phyloP scores from a whole-genome alignment of 129 eudicot genomes.

The Centaurea solstitialis region DNA sequence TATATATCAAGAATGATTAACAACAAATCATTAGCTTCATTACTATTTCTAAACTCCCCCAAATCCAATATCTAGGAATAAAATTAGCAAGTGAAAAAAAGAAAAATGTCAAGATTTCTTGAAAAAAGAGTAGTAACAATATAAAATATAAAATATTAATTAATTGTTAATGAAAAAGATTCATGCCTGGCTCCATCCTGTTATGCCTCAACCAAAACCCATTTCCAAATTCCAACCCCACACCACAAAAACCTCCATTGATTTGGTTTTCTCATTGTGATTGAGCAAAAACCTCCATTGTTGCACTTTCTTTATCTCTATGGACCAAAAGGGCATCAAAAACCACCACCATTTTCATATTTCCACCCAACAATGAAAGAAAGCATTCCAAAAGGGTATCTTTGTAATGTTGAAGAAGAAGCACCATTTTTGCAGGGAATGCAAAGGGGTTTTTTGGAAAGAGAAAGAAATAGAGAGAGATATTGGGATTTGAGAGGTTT shows the following conservation, averaged over 20 bases:
- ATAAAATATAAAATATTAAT: neutral
- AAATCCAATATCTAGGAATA: conserved; percentile 21
- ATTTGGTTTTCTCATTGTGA: neutral
- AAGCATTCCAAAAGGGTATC: neutral
- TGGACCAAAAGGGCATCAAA: conserved; percentile 15
- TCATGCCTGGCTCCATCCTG: conserved; percentile 46
- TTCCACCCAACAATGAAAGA: neutral
- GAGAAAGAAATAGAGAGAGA: conserved; percentile 17
- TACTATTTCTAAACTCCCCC: conserved; percentile 13
- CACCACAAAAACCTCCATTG: neutral
- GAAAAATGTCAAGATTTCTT: conserved; percentile 23
- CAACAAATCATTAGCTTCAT: conserved; percentile 29
- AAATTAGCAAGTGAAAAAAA: neutral
- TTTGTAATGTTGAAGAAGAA: conserved; percentile 9
- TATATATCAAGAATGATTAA: conserved; percentile 24
- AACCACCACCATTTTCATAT: neutral
- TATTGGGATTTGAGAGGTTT: conserved; percentile 46
- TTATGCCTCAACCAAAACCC: conserved; percentile 21
- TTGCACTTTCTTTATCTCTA: conserved; percentile 7
- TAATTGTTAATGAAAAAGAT: conserved; percentile 29
- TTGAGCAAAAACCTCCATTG: conserved; percentile 30
- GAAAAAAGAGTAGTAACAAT: neutral
- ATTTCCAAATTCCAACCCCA: neutral
- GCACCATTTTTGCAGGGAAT: conserved; percentile 22
- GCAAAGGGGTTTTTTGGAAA: conserved; percentile 14